Base-by-base conservation (phyloP, 1,139 yeast species). In the Debaryomyces singareniensis region DNA sequence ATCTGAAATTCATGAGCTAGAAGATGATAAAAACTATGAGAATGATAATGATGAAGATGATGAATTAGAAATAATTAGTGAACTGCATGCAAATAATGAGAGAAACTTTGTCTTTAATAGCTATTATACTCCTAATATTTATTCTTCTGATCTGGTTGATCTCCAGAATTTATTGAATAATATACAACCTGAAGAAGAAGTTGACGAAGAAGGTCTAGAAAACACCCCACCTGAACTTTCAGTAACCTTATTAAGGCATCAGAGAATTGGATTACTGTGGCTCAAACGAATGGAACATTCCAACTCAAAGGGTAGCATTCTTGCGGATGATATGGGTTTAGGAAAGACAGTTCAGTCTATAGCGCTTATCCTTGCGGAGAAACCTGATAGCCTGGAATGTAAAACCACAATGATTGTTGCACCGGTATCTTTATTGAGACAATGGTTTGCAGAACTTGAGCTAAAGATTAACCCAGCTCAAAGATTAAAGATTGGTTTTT, bases 271-370 rank as follows among this genome's bases (percentile, higher is more conserved):
- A 1, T 64, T 91, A 16, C 70, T 79, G 3, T 91, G 97, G 97
- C 58, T 91, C 42, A 46, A 71, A 27, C 66, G 79, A 23, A 77
- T 73, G 67, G 96, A 86, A 44, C 58, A 63, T n/a, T 55, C 69
- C 3, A 55, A 50, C 18, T 56, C 64, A 3, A 69, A 68, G 37
- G 96, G 96, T 16, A 95, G 96, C 2, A 69, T 87, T 18, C 58
- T 87, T 24, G 95, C 95, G 1, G 96, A 87, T 57, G 96, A 84
- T 58, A 87, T 87, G 96, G 96, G 96, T 20, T 61, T 87, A 20
- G 96, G 96, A 37, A 89, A 87, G 53, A 87, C 96, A 0, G 77
- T 87, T 25, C 96, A 87, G 55, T 73, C 86, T 2, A 63, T 85
- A 27, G 75, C 94, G 0, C 52, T 85, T 28, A 75, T 86, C 44